Evolutionary conservation across 202 grass and related monocot genomes (phyloP), one percentile per base, ranked within the genome.

Genomic region (Setaria italica): DNA sequence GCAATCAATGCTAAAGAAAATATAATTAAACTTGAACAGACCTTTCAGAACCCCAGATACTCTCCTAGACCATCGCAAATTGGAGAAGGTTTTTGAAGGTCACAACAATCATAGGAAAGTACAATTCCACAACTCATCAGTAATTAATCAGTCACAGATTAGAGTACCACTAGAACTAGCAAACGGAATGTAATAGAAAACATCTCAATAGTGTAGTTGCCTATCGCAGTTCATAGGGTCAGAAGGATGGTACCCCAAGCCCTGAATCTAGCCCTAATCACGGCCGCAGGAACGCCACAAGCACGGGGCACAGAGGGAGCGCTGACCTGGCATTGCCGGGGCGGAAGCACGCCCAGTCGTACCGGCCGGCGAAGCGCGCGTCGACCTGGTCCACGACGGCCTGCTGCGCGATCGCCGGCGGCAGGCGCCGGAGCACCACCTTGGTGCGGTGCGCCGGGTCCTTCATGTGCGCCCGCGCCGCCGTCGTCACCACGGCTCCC

Each of bases 351-450:
- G 89, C 81, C 94, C 94, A 99, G 81, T 99, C 90, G 74, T 94
- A 99, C 47, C 97, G 90, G 6, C 90, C 94, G 20, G 90, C 90
- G 87, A 99, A 99, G 77, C 90, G 91, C 55, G 78, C 89, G 49
- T 99, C 94, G 87, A 99, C 95, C 97, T 97, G 90, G 80, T 99
- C 92, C 88, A 94, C 35, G 55, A 99, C 89, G 54, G 87, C 89
- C 70, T 92, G 87, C 84, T 93, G 87, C 58, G 87, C 77, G 56
- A 99, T 88, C 74, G 94, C 86, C 77, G 92, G 90, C 45, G 97
- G 97, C 80, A 99, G 83, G 79, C 85, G 89, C 80, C 97, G 87
- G 62, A 99, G 76, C 94, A 97, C 92, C 57, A 97, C 94, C 92
- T 99, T 99, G 16, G 94, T 93, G 55, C 97, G 90, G 77, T 92